Percentiles rank a stretch among this genome's conserved stretches.
These are phyloP conservation scores for Clonostachys byssicola DNA, from an alignment of 2,329 filamentous ascomycete species.

Conservation along the genomic window DNA sequence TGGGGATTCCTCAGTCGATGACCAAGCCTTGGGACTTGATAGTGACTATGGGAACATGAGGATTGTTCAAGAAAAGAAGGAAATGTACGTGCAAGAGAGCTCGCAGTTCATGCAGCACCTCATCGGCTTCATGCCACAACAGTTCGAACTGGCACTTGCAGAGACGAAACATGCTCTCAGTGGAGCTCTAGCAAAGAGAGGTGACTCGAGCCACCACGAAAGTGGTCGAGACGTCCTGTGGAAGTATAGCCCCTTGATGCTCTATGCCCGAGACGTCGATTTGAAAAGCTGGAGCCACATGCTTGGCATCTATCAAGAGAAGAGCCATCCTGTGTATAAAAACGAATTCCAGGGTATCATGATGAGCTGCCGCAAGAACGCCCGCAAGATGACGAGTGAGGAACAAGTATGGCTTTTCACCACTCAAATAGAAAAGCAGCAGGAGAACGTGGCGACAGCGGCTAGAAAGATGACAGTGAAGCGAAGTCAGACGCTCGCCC, in stretches of 20 bases:
- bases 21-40: slow-evolving; percentile 50
- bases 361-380: slow-evolving; percentile 74
- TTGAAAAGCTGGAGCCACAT: slow-evolving; percentile 75
- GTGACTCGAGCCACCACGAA: slow-evolving; percentile 69
- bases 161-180: slow-evolving; percentile 64
- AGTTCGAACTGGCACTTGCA: slow-evolving; percentile 72
- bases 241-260: slow-evolving; percentile 81
- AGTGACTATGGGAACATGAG: slow-evolving; percentile 85
- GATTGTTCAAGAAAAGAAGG: slow-evolving; percentile 90
- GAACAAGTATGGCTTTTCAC: slow-evolving; percentile 87
- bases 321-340: slow-evolving; percentile 73
- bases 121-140: slow-evolving; percentile 75
- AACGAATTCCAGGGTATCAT: slow-evolving; percentile 77
- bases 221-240: slow-evolving; percentile 71
- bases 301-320: slow-evolving; percentile 75
- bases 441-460: slow-evolving; percentile 66
- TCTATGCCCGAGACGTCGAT: slow-evolving; percentile 86
- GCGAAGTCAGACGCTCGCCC: slow-evolving; percentile 81
- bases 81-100: slow-evolving; percentile 78
- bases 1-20: slow-evolving; percentile 39
- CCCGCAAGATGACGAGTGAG: slow-evolving; percentile 70
- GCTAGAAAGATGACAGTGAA: slow-evolving; percentile 92
- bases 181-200: slow-evolving; percentile 57
- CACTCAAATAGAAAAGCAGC: slow-evolving; percentile 76
- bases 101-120: slow-evolving; percentile 73